Evolutionary conservation across 805 yeast genomes (phyloP), one percentile per base, ranked within the genome.

Genomic region (Zygosaccharomyces pseudorouxii): DNA sequence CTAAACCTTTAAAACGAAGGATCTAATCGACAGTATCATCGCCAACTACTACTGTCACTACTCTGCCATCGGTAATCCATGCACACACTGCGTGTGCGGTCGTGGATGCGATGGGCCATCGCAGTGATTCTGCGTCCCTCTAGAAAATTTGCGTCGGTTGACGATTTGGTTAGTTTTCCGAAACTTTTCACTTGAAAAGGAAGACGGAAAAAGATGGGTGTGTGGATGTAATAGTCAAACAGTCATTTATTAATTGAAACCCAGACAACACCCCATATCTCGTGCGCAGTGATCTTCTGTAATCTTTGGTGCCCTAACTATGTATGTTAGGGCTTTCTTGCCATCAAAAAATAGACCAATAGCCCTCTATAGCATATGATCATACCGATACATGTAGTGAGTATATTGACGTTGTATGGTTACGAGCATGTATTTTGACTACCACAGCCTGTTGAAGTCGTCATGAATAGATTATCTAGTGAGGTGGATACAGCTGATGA

Each of bases 401-500:
- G 23, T 22, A 22, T 22, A n/a, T 22, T 22, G 23, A 22, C 4
- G 23, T 6, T 22, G 23, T 22, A 22, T 22, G 6, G 5, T 22
- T 22, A 22, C 23, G 11, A 25, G 28, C 28, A 25, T 25, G 28
- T 3, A 9, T 9, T 25, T 3, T 3, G 9, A 25, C 28, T 10
- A 25, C 7, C 11, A 9, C 11, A 16, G 11, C 14, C 14, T 33
- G 8, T 8, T 8, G 11, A 33, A 4, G 19, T 6, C 14, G 11
- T 16, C 37, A 33, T 33, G 37, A 33, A 41, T 28, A 41, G 44
- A 29, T 29, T 33, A 12, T 29, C 33, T 28, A 33, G 16, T 11
- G 45, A 46, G 12, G 46, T 25, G 22, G 49, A 38, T 14, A 45
- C 37, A n/a, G 52, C 48, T 29, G 42, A 38, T 5, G 51, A 46